Conservation (phyloP, 257 asterid genomes). For the Fraxinus cuspidata region DNA sequence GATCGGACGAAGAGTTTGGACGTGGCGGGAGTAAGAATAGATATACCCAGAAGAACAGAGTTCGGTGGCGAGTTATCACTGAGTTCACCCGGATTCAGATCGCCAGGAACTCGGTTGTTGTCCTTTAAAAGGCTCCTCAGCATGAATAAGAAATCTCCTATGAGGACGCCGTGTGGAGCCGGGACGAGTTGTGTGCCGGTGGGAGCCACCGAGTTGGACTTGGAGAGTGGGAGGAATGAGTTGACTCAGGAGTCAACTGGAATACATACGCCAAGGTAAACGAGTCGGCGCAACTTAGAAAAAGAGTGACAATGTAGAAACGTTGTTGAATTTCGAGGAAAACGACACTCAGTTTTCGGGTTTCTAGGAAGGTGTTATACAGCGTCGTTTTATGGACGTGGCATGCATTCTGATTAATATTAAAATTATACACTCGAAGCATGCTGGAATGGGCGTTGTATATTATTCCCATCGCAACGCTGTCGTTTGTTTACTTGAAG, state of each 20-base stretch:
- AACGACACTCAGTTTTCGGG: constrained; percentile 6
- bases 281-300: not conserved
- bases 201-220: constrained; percentile 36
- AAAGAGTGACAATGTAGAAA: not conserved
- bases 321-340: not conserved
- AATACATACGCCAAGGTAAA: constrained; percentile 19
- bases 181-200: constrained; percentile 32
- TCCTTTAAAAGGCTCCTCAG: constrained; percentile 62
- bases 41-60: constrained; percentile 58
- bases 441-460: not conserved
- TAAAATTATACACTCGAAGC: not conserved
- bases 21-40: constrained; percentile 46
- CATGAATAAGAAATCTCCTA: constrained; percentile 58
- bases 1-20: constrained; percentile 57
- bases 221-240: constrained; percentile 34
- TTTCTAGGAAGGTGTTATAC: not conserved
- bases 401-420: not conserved
- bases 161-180: constrained; percentile 37
- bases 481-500: constrained; percentile 13
- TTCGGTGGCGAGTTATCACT: constrained; percentile 41
- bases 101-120: constrained; percentile 58
- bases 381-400: not conserved
- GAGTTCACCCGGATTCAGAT: constrained; percentile 45
- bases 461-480: not conserved
- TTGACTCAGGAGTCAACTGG: constrained; percentile 17